Evolutionary conservation across 441 rosid species (phyloP), one percentile per base, ranked within the genome.

Genomic region (Syzygium syzygioides): DNA sequence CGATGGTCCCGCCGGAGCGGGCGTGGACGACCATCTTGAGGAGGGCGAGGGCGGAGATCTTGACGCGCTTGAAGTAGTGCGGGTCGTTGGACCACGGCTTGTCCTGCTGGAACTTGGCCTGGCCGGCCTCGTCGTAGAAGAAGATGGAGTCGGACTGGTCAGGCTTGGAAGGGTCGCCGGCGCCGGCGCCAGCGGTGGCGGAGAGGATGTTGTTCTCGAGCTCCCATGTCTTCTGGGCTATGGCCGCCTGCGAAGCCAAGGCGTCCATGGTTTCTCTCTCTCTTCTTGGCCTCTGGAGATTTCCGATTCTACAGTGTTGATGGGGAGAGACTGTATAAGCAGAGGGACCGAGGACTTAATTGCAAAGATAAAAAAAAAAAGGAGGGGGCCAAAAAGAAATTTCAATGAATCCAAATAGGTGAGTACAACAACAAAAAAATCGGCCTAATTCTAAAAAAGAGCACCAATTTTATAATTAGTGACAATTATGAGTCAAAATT

Each of bases 1-100:
- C 99, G 89, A 98, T 97, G 90, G 97, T 98, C 55, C 99, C 99
- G n/a, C 99, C 99, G 41, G 99, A 97, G 91, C 99, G 99, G 53
- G 99, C 99, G 93, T 98, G 99, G 25, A 98, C 99, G 18, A 97
- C 99, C 99, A 98, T 98, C 95, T 98, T 98, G 28, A 97, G 96
- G 41, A 98, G 95, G 12, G 99, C 99, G 55, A 98, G 98, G 3
- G 99, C 99, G 14, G 99, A 98, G 94, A 98, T 96, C 93, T 94
- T 97, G 18, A 98, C 99, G 87, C 98, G 98, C 91, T 98, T 94
- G 94, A 98, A 98, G 94, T 94, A 97, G 94, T 98, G 96, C 26
- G 98, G 99, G 59, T 97, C 99, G 64, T 93, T 93, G 62, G 95
- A 89, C 99, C 99, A 98, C 28, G 99, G 99, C 94, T 94, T 97